Conservation (phyloP, 352 stramenopile species). For the Elongisporangium senticosum region DNA sequence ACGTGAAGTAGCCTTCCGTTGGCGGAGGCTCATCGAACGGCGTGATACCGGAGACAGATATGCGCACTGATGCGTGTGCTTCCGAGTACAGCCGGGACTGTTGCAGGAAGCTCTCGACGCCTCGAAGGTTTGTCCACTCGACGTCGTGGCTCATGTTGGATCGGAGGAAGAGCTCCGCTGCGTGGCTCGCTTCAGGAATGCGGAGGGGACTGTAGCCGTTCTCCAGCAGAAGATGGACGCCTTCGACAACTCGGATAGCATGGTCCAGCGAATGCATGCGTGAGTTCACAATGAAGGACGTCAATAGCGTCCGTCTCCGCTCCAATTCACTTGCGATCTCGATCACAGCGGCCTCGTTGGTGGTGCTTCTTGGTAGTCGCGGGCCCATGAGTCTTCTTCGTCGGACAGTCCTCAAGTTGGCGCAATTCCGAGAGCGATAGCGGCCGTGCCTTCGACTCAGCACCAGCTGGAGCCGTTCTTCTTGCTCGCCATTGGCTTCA, state of each 20-base stretch:
- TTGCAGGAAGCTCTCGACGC: slow-evolving; percentile 40
- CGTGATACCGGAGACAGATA: slow-evolving; percentile 19
- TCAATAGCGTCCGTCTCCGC: slow-evolving; percentile 25
- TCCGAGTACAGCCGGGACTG: slow-evolving; percentile 37
- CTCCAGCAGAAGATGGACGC: slow-evolving; percentile 40
- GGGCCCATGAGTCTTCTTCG: neutral
- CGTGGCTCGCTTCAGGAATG: slow-evolving; percentile 10
- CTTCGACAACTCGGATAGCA: slow-evolving; percentile 23
- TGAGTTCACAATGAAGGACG: slow-evolving; percentile 25
- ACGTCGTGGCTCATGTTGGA: slow-evolving; percentile 34
- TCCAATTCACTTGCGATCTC: slow-evolving; percentile 28
- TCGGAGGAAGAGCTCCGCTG: slow-evolving; percentile 29
- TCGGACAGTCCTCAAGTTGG: neutral
- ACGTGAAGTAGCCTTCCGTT: slow-evolving; percentile 13
- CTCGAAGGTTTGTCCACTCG: slow-evolving; percentile 46
- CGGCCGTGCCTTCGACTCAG: neutral
- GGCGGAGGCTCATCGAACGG: slow-evolving; percentile 12
- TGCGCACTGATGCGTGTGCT: slow-evolving; percentile 20
- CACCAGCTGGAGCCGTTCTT: neutral
- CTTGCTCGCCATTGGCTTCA: neutral
- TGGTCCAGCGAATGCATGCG: slow-evolving; percentile 23
- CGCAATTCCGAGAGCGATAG: neutral
- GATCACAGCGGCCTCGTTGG: slow-evolving; percentile 12
- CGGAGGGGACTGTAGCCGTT: slow-evolving; percentile 27
- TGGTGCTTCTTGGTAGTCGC: neutral